Evolutionary conservation across 73 alveolate species (phyloP), one percentile per base, ranked within the genome.

Genomic region (Paramecium tetraurelia): DNA sequence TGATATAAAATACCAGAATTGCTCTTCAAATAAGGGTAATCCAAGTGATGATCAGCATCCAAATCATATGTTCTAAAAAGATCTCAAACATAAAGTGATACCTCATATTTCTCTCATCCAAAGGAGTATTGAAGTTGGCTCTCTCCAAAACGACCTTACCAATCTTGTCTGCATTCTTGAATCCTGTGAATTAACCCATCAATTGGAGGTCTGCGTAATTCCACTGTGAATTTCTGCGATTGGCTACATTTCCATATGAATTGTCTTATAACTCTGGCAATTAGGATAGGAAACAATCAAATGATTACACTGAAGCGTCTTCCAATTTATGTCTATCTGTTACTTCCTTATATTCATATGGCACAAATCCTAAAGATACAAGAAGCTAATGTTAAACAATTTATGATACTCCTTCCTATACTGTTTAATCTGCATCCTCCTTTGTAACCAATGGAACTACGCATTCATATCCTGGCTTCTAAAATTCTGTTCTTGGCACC

Each of bases 391-490:
- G 9, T 29, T 75, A 14, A n/a, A 75, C 31, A 75, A 3, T 14
- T 12, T 31, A 3, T 75, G 8, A 29, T 75, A 75, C 87, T 75
- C 93, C 93, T 86, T 86, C 69, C 31, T 86, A 59, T 44, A 40
- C 93, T 41, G 93, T 63, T 41, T 58, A 38, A 38, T 86, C 93
- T 63, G 84, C 88, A 59, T 58, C 48, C 43, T 86, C 93, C 75
- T 38, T 59, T 63, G 93, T 86, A 57, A 86, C 93, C 14, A 86
- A 40, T 63, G 93, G 93, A n/a, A 86, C 93, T 11, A 86, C 76
- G 16, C 57, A 63, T 63, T 86, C 93, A 40, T 33, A 86, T 22
- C 93, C 93, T 21, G 48, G 58, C 58, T 63, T 72, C 5, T 58
- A 59, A 41, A 35, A 86, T 59, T 72, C 84, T 59, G 84, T 86